phyloP scores from a whole-genome alignment of 331 rosid genomes.

The Saraca asoca region DNA sequence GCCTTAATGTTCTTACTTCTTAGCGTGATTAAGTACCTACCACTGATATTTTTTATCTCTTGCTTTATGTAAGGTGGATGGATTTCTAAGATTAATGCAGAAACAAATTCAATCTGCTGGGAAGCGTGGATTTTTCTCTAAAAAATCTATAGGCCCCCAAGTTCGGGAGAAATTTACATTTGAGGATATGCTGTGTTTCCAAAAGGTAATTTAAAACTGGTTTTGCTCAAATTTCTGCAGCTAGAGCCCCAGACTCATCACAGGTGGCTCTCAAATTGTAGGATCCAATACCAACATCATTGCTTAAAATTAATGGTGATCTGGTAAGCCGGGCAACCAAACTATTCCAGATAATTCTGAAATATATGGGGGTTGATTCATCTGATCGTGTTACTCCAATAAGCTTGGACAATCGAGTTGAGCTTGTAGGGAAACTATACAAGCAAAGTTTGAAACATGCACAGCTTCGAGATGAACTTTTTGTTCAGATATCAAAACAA shows the following conservation, averaged over 20 bases:
- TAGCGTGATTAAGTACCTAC: conserved; percentile 18
- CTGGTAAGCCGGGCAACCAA: conserved; percentile 81
- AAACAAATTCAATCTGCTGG: conserved; percentile 96
- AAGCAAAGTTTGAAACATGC: conserved; percentile 88
- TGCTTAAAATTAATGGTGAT: conserved; percentile 79
- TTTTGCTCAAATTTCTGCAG: conserved; percentile 5
- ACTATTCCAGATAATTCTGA: conserved; percentile 82
- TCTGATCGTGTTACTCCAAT: conserved; percentile 66
- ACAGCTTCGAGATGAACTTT: conserved; percentile 93
- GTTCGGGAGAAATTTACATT: conserved; percentile 74
- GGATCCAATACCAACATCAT: conserved; percentile 90
- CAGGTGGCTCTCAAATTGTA: conserved; percentile 37
- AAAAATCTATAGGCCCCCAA: conserved; percentile 78
- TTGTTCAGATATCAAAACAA: conserved; percentile 89
- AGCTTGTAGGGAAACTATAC: conserved; percentile 78
- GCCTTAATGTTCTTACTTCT: conserved; percentile 21
- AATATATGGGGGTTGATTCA: conserved; percentile 86
- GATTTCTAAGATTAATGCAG: conserved; percentile 83
- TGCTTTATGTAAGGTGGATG: conserved; percentile 67
- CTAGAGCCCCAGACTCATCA: neutral
- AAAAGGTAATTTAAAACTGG: conserved; percentile 60
- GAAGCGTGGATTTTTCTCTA: conserved; percentile 88
- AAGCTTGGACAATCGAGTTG: conserved; percentile 78
- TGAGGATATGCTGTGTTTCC: conserved; percentile 95
- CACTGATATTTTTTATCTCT: conserved; percentile 10